These are phyloP conservation scores for Fusarium setosum DNA, from an alignment of 2,329 filamentous ascomycete species.

Conservation along the genomic window DNA sequence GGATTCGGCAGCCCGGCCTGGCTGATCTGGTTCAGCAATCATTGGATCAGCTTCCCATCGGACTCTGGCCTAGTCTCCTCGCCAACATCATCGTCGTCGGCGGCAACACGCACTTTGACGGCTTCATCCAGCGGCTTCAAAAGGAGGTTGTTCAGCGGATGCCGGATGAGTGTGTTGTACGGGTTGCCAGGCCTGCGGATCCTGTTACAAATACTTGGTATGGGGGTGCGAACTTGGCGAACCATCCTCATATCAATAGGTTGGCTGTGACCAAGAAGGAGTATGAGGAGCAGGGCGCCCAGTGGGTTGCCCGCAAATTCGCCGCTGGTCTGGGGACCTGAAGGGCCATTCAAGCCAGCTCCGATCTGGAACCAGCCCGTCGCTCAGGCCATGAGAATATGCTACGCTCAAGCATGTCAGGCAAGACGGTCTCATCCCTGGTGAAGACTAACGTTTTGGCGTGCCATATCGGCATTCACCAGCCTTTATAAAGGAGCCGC, in stretches of 20 bases:
- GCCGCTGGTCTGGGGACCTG: slow-evolving; percentile 44
- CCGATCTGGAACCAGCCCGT: too few relatives aligned
- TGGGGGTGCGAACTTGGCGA: slow-evolving; percentile 83
- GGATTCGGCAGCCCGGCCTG: slow-evolving; percentile 84
- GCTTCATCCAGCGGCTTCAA: slow-evolving; percentile 84
- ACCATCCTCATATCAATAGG: slow-evolving; percentile 72
- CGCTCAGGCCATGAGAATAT: neutral
- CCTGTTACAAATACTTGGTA: slow-evolving; percentile 87
- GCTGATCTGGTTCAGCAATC: slow-evolving; percentile 86
- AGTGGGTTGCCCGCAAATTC: slow-evolving; percentile 81
- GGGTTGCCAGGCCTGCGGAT: slow-evolving; percentile 76
- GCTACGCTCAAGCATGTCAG: too few relatives aligned
- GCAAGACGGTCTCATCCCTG: too few relatives aligned
- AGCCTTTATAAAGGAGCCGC: neutral
- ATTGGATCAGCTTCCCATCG: slow-evolving; percentile 79
- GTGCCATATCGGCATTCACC: too few relatives aligned
- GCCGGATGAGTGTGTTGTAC: slow-evolving; percentile 81
- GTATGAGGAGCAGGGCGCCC: slow-evolving; percentile 86
- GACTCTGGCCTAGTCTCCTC: slow-evolving; percentile 84
- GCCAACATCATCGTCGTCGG: slow-evolving; percentile 92
- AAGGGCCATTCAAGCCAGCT: neutral
- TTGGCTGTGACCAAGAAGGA: slow-evolving; percentile 86
- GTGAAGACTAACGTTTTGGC: too few relatives aligned
- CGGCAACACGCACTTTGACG: slow-evolving; percentile 82
- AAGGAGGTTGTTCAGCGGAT: slow-evolving; percentile 77